A percentile compares a stretch with the other conserved stretches of the same genome.
phyloP scores from a whole-genome alignment of 2,329 filamentous ascomycete species.

The Pseudocercospora pini-densiflorae region DNA sequence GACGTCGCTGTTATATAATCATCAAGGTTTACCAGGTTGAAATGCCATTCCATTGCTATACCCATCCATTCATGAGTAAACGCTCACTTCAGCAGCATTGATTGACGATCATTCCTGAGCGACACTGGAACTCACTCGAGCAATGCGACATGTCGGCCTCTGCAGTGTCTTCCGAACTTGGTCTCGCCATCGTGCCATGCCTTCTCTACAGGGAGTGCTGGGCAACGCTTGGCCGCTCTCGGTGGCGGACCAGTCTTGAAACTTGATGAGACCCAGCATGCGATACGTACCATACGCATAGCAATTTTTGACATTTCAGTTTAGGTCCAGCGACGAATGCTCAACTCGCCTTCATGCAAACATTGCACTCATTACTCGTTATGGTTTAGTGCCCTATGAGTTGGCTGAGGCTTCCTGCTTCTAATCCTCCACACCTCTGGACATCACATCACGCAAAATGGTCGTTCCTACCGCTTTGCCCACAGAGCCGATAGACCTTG shows the following conservation, averaged over 20 bases:
- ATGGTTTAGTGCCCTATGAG: neutral
- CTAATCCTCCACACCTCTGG: neutral
- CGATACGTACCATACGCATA: no score
- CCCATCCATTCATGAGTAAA: no score
- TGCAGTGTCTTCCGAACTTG: neutral
- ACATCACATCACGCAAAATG: constrained; percentile 12
- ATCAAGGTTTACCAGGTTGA: neutral
- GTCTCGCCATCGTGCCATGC: neutral
- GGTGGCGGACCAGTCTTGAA: neutral
- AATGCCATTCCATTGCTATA: neutral
- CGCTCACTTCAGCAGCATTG: neutral
- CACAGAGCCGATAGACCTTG: constrained; percentile 23
- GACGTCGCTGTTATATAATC: neutral
- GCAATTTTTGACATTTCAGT: no score
- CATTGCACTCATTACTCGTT: neutral
- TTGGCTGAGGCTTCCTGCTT: neutral
- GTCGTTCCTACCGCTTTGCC: constrained; percentile 25
- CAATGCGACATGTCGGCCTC: neutral
- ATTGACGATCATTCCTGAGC: neutral
- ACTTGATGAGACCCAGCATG: neutral
- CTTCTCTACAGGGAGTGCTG: neutral
- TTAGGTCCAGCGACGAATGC: no score
- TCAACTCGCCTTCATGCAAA: neutral
- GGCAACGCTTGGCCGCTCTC: neutral
- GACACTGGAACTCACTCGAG: no score